Evolutionary conservation across 352 stramenopile species (phyloP).

Genomic region (Phytophthora cryptogea): DNA sequence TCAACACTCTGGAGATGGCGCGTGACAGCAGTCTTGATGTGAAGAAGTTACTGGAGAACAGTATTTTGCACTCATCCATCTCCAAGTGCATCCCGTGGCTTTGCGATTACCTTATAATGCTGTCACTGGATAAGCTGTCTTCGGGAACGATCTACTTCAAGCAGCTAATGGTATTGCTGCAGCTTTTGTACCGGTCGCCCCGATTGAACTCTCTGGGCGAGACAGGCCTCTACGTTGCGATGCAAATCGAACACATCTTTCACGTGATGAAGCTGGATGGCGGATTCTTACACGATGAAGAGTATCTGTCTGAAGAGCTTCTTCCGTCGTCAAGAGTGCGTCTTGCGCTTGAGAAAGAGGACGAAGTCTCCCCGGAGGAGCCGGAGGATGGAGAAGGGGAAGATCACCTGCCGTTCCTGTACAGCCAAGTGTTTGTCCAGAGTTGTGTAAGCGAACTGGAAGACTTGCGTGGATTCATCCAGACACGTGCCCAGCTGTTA

Average conservation of each 20-base stretch:
- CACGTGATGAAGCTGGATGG: conserved; percentile 41
- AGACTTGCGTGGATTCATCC: conserved; percentile 61
- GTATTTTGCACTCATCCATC: conserved; percentile 40
- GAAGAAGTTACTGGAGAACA: conserved; percentile 46
- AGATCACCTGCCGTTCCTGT: conserved; percentile 65
- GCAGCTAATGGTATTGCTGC: conserved; percentile 47
- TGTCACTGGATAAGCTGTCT: conserved; percentile 57
- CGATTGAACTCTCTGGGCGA: conserved; percentile 51
- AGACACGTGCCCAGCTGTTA: conserved; percentile 48
- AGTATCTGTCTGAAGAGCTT: conserved; percentile 22
- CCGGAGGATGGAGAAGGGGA: conserved; percentile 13
- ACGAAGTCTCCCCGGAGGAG: conserved; percentile 12
- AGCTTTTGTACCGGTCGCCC: conserved; percentile 48
- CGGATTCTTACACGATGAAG: conserved; percentile 14
- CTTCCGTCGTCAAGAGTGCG: conserved; percentile 22
- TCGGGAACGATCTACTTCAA: conserved; percentile 54
- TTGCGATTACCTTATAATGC: conserved; percentile 67
- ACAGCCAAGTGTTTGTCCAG: conserved; percentile 69
- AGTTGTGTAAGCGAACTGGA: conserved; percentile 64
- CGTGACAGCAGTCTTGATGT: conserved; percentile 49
- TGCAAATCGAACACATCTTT: conserved; percentile 73
- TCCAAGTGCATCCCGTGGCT: conserved; percentile 72
- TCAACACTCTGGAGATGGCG: conserved; percentile 48
- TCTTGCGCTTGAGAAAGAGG: conserved; percentile 12
- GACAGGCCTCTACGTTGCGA: conserved; percentile 53